phyloP scores from a whole-genome alignment of 2,329 filamentous ascomycete species.

The Esteya vermicola region DNA sequence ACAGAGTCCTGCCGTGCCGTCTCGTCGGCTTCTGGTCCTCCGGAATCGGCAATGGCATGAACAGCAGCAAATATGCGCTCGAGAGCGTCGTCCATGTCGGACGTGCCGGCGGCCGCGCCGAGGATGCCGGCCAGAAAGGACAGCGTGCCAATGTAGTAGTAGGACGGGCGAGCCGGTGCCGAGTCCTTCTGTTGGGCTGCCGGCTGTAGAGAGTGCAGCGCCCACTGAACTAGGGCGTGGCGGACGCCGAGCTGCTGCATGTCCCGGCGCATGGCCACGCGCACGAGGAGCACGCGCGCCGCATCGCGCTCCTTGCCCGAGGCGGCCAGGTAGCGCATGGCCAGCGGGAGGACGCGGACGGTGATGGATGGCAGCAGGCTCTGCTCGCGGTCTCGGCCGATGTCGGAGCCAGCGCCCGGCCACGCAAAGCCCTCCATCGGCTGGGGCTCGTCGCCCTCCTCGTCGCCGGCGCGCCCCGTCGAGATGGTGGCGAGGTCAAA shows the following conservation, averaged over 20 bases:
- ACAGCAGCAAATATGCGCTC: slow-evolving; percentile 50
- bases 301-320: slow-evolving; percentile 83
- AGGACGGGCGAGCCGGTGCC: slow-evolving; percentile 31
- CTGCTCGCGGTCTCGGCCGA: slow-evolving; percentile 8
- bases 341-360: slow-evolving; percentile 54
- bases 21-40: slow-evolving; percentile 24
- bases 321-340: slow-evolving; percentile 54
- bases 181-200: slow-evolving; percentile 19
- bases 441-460: slow-evolving; percentile 14
- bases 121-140: slow-evolving; percentile 67
- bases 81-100: slow-evolving; percentile 57
- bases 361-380: slow-evolving; percentile 52
- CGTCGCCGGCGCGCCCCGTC: slow-evolving; percentile 17
- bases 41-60: slow-evolving; percentile 39
- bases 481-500: slow-evolving; percentile 88
- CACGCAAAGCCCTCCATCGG: slow-evolving; percentile 36
- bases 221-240: slow-evolving; percentile 54
- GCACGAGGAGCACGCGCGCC: slow-evolving; percentile 68
- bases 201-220: slow-evolving; percentile 44
- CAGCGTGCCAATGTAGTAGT: slow-evolving; percentile 65
- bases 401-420: no score
- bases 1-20: slow-evolving; percentile 15
- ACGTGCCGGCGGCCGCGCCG: slow-evolving; percentile 53
- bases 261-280: slow-evolving; percentile 69
- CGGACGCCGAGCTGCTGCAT: slow-evolving; percentile 71